Percentiles rank a stretch among this genome's conserved stretches.
Evolutionary conservation across 768 basidiomycete species (phyloP).

Genomic region (Russula lepida): DNA sequence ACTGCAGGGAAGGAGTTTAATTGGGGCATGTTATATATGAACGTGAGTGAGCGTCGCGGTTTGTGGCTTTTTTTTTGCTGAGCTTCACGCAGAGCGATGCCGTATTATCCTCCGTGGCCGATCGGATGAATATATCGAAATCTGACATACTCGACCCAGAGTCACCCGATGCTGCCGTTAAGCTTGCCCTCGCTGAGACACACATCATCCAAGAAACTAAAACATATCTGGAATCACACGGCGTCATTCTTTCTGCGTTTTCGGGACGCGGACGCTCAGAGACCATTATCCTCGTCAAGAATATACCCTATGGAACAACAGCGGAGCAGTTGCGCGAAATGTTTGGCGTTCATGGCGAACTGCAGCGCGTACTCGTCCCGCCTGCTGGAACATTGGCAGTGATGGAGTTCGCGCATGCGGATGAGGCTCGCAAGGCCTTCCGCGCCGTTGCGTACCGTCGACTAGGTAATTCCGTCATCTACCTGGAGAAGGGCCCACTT

Average conservation of each 20-base stretch:
- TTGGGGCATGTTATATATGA: slow-evolving; percentile 95
- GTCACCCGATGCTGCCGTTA: slow-evolving; percentile 76
- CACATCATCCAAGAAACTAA: slow-evolving; percentile 95
- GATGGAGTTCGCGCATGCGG: slow-evolving; percentile 70
- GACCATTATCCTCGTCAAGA: slow-evolving; percentile 87
- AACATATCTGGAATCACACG: slow-evolving; percentile 72
- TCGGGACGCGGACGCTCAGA: slow-evolving; percentile 45
- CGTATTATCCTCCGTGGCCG: slow-evolving; percentile 82
- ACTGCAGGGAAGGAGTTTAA: slow-evolving; percentile 74
- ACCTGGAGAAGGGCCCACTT: slow-evolving; percentile 86
- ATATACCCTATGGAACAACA: slow-evolving; percentile 89
- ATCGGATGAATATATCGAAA: slow-evolving; percentile 81
- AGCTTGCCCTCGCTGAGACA: slow-evolving; percentile 93
- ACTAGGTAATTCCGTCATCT: slow-evolving; percentile 81
- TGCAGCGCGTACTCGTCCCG: slow-evolving; percentile 70
- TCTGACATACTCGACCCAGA: slow-evolving; percentile 83
- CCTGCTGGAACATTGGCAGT: slow-evolving; percentile 91
- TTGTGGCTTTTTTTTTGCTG: slow-evolving; percentile 19
- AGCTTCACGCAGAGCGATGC: slow-evolving; percentile 68
- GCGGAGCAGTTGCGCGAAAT: slow-evolving; percentile 66
- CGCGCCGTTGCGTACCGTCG: slow-evolving; percentile 78
- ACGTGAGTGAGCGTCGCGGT: slow-evolving; percentile 52
- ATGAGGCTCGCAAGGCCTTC: slow-evolving; percentile 70
- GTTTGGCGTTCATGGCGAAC: slow-evolving; percentile 66
- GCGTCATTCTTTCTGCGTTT: slow-evolving; percentile 55